Evolutionary conservation across 2,329 filamentous ascomycete genomes (phyloP), one percentile per base, ranked within the genome.

Genomic region (Penicillium sp.): DNA sequence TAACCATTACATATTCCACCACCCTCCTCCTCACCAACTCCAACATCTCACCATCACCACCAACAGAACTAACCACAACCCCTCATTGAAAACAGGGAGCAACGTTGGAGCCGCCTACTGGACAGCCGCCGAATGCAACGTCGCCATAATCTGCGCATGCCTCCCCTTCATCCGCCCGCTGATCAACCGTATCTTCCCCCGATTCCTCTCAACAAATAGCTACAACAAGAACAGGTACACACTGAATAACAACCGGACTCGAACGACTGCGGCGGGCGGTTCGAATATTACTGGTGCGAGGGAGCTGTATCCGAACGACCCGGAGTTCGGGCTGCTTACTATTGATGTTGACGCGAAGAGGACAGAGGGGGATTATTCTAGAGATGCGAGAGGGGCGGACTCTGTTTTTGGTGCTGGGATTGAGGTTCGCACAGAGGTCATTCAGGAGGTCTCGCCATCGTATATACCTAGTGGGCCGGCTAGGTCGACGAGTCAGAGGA

Each of bases 91-190:
- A 48, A 41, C 19, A 63, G 59, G 56, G 57, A 70, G 65, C 65
- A 75, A 74, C 48, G 73, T 77, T 19, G 71, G 65, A 35, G 76
- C 80, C 38, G 78, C 81, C 68, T 80, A 79, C 64, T 80, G 78
- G 78, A 78, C 77, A 5, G 73, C 78, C 6, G 77, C 78, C 45
- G 78, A 80, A 66, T 74, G 75, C 67, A 79, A 79, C 61, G 71
- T 79, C 47, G 76, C 75, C 38, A 80, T 80, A 44, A 76, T 79
- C 47, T 79, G 76, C 60, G 73, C 77, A 45, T 79, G 75, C 23
- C 75, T 80, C 5, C 78, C 78, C 11, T 76, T 76, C 60, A 70
- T 79, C 35, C 75, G 77, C 4, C 75, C 76, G 3, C 64, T 79
- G 9, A 67, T 78, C 64, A 76, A 69, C 60, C 69, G 71, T 31